Conservation (phyloP, 2,329 filamentous ascomycete genomes). For the Pseudofabraea citricarpa region DNA sequence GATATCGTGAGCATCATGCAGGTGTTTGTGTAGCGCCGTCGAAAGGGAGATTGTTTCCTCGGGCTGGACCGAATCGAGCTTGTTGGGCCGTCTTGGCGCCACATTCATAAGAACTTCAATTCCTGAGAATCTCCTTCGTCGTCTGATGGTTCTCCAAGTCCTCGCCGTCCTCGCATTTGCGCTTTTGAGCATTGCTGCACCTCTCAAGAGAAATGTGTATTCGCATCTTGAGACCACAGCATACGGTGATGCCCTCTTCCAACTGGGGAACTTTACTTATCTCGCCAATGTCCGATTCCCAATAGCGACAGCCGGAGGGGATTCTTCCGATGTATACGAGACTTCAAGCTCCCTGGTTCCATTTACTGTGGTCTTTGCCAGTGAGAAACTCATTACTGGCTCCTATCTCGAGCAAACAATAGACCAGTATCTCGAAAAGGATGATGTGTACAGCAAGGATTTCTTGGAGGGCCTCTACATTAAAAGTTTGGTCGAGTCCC, state of each 20-base stretch:
- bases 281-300: conserved; percentile 30
- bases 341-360: background rate
- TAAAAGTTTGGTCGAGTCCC: conserved; percentile 19
- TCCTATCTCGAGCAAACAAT: conserved; percentile 25
- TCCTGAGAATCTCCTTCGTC: background rate
- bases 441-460: conserved; percentile 32
- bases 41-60: no score
- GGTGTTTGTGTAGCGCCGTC: no score
- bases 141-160: background rate
- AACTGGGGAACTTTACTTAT: conserved; percentile 31
- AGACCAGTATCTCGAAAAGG: conserved; percentile 25
- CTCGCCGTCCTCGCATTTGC: background rate
- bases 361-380: background rate
- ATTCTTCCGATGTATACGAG: conserved; percentile 23
- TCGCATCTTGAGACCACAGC: conserved; percentile 10
- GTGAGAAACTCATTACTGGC: conserved; percentile 20
- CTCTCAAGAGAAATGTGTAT: background rate
- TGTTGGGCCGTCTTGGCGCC: no score
- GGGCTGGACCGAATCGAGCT: no score
- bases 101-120: background rate
- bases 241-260: conserved; percentile 29
- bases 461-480: conserved; percentile 31
- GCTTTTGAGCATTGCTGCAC: background rate
- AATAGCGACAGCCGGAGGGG: conserved; percentile 29
- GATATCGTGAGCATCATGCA: no score